These are phyloP conservation scores for Sporopachydermia cereana DNA, from an alignment of 1,139 yeast species.

Conservation along the genomic window DNA sequence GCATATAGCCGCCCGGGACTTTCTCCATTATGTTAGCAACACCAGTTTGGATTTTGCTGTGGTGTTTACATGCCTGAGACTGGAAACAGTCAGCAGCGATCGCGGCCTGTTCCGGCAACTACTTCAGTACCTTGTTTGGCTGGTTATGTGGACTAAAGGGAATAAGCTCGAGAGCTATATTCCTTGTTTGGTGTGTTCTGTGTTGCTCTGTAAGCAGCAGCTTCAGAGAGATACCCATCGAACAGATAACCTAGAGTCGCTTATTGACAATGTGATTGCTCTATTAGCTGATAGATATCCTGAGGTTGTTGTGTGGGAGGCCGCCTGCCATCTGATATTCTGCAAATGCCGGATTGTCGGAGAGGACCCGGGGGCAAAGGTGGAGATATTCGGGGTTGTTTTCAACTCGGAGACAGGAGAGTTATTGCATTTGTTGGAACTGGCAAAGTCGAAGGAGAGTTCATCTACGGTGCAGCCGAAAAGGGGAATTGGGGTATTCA, in stretches of 20 bases:
- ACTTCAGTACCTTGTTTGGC: too few species aligned
- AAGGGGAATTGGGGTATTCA: not conserved
- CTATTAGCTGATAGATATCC: not conserved
- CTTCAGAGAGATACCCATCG: not conserved
- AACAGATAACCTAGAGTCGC: not conserved
- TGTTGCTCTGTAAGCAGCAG: conserved; percentile 2
- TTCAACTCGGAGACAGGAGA: not conserved
- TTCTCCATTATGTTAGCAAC: too few species aligned
- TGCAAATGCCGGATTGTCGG: not conserved
- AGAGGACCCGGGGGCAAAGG: not conserved
- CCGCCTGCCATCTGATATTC: not conserved
- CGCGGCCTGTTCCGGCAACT: too few species aligned
- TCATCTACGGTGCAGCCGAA: not conserved
- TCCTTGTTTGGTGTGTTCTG: not conserved
- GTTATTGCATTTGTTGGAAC: not conserved
- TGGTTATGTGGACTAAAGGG: too few species aligned
- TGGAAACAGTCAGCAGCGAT: too few species aligned
- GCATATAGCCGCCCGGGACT: too few species aligned
- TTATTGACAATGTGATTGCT: not conserved
- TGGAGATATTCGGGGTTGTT: not conserved
- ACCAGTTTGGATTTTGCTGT: too few species aligned
- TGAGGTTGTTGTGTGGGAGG: not conserved
- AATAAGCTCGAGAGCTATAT: not conserved
- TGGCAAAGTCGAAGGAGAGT: not conserved
- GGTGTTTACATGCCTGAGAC: too few species aligned